phyloP scores from a whole-genome alignment of 805 yeast genomes.

The Spathaspora girioi region DNA sequence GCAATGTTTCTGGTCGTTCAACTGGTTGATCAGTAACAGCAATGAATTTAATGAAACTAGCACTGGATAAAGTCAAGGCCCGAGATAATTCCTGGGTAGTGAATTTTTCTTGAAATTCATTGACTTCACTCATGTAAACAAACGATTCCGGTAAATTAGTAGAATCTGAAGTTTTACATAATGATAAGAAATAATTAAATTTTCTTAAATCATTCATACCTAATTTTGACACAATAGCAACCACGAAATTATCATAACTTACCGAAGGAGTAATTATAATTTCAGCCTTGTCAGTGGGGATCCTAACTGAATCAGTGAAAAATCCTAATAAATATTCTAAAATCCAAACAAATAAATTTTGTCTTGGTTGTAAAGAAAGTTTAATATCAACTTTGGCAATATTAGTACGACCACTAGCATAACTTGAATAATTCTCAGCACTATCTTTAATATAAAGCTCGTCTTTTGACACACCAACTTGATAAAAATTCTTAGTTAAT shows the following conservation, averaged over 20 bases:
- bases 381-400: slow-evolving; percentile 59
- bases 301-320: slow-evolving; percentile 51
- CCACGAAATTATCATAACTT: slow-evolving; percentile 65
- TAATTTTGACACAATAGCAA: slow-evolving; percentile 81
- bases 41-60: slow-evolving; percentile 56
- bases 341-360: slow-evolving; percentile 65
- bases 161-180: slow-evolving; percentile 79
- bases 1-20: slow-evolving; percentile 61
- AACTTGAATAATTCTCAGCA: slow-evolving; percentile 59
- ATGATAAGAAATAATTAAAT: slow-evolving; percentile 74
- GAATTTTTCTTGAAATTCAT: slow-evolving; percentile 71
- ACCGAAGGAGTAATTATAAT: slow-evolving; percentile 57
- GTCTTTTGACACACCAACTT: slow-evolving; percentile 61
- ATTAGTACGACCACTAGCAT: slow-evolving; percentile 86
- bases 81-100: slow-evolving; percentile 42
- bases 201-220: slow-evolving; percentile 76
- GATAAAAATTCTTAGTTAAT: slow-evolving; percentile 67
- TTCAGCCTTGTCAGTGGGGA: slow-evolving; percentile 57
- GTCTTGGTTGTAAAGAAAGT: slow-evolving; percentile 72
- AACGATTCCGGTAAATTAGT: slow-evolving; percentile 64
- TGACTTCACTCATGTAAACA: slow-evolving; percentile 86
- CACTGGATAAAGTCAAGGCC: slow-evolving; percentile 41
- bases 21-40: slow-evolving; percentile 81
- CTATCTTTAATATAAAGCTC: slow-evolving; percentile 58
- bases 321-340: slow-evolving; percentile 61